Conservation (phyloP, 2,329 filamentous ascomycete species). For the Rhynchosporium graminicola region DNA sequence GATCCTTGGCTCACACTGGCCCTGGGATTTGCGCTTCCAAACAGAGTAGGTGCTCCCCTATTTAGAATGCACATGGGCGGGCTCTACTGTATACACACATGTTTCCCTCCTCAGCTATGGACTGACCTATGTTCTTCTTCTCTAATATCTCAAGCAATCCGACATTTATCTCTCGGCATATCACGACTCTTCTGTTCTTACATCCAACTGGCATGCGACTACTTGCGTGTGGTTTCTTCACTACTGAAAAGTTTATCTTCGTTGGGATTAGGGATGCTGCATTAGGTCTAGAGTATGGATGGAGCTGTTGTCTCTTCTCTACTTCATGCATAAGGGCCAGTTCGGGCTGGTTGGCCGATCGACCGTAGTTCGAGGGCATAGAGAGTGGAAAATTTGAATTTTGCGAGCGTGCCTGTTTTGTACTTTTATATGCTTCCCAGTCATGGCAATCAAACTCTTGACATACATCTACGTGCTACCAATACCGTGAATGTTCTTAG, state of each 20-base stretch:
- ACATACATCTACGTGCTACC: conserved; percentile 10
- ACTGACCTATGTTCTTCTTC: conserved; percentile 1
- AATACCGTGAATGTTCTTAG: background rate
- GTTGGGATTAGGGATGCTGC: conserved; percentile 20
- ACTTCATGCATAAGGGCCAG: conserved; percentile 1
- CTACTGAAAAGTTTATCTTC: conserved; percentile 30
- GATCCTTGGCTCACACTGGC: conserved; percentile 25
- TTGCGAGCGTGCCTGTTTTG: conserved; percentile 29
- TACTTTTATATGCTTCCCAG: conserved; percentile 32
- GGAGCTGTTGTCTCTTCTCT: conserved; percentile 5
- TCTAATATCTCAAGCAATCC: conserved; percentile 14
- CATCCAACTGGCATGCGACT: conserved; percentile 11
- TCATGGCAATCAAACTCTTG: conserved; percentile 27
- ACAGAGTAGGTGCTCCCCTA: conserved; percentile 22
- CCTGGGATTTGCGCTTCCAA: conserved; percentile 21
- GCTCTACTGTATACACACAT: conserved; percentile 27
- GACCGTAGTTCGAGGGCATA: conserved; percentile 20
- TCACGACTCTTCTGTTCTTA: conserved; percentile 16
- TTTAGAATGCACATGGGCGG: conserved; percentile 36
- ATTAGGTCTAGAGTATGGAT: conserved; percentile 16
- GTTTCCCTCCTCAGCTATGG: conserved; percentile 19
- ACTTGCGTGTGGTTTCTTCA: conserved; percentile 19
- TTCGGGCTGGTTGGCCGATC: conserved; percentile 17
- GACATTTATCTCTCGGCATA: conserved; percentile 10
- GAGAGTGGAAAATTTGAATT: conserved; percentile 23